Evolutionary conservation across 768 basidiomycete genomes (phyloP).

Genomic region (Boletus sensibilis): DNA sequence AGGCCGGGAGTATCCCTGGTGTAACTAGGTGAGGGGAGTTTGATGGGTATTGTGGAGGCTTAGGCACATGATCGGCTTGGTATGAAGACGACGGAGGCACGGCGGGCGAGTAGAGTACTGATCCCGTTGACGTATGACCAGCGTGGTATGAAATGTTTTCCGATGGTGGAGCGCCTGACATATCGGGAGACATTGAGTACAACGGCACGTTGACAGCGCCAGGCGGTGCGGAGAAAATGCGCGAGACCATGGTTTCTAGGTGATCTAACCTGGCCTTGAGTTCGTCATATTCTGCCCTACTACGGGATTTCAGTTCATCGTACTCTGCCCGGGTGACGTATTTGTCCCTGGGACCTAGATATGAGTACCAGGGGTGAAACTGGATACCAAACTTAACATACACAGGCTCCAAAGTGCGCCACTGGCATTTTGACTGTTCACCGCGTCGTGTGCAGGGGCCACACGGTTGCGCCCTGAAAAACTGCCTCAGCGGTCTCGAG

Average conservation of each 20-base stretch:
- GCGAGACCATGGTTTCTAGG: constrained; percentile 55
- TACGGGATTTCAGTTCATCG: constrained; percentile 66
- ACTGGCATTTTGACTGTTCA: constrained; percentile 78
- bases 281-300: constrained; percentile 42
- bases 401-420: constrained; percentile 81
- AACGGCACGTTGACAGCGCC: constrained; percentile 30
- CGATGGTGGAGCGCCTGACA: constrained; percentile 27
- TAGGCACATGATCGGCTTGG: constrained; percentile 23
- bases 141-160: constrained; percentile 30
- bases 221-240: constrained; percentile 31
- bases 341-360: constrained; percentile 55
- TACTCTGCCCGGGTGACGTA: constrained; percentile 77
- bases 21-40: constrained; percentile 28
- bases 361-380: constrained; percentile 11
- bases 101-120: constrained; percentile 25
- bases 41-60: constrained; percentile 29
- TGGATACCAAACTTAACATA: constrained; percentile 39
- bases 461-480: constrained; percentile 70
- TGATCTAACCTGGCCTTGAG: constrained; percentile 64
- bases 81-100: constrained; percentile 26
- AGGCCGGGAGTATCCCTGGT: constrained; percentile 18
- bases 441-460: constrained; percentile 77
- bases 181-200: constrained; percentile 31
- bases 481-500: constrained; percentile 22
- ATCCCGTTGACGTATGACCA: constrained; percentile 26